phyloP scores from a whole-genome alignment of 2,329 filamentous ascomycete genomes.

The Westerdykella aurantiaca region DNA sequence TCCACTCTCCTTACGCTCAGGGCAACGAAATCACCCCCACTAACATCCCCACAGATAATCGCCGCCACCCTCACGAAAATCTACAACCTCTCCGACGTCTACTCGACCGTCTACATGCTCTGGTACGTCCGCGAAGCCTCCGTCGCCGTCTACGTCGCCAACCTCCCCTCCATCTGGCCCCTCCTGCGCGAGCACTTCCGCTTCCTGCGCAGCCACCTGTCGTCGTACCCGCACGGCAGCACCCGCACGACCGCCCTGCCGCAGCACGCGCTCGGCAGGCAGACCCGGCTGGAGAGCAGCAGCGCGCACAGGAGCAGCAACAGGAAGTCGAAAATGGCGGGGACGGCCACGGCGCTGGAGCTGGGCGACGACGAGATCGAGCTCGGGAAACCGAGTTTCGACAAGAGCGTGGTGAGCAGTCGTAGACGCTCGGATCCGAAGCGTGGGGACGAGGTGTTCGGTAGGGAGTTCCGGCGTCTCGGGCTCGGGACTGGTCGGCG shows the following conservation, averaged over 20 bases:
- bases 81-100: conserved; percentile 43
- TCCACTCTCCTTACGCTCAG: not conserved
- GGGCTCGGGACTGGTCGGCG: not conserved
- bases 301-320: too few relatives aligned
- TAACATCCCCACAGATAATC: conserved; percentile 23
- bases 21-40: not conserved
- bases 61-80: conserved; percentile 46
- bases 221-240: conserved; percentile 11
- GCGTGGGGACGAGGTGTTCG: not conserved
- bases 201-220: conserved; percentile 22
- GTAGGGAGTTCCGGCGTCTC: not conserved
- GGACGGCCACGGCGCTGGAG: too few relatives aligned
- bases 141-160: conserved; percentile 50
- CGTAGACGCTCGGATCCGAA: not conserved
- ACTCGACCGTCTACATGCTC: conserved; percentile 37
- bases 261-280: conserved; percentile 5
- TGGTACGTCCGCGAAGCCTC: conserved; percentile 53
- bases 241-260: not conserved
- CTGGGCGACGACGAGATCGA: conserved; percentile 19
- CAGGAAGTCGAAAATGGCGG: too few relatives aligned
- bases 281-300: too few relatives aligned
- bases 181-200: conserved; percentile 43
- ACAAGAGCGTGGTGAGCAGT: conserved; percentile 1
- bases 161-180: conserved; percentile 51
- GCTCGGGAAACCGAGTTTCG: conserved; percentile 10